Conservation (phyloP, 768 basidiomycete genomes). For the Termitomyces eurrhizus region DNA sequence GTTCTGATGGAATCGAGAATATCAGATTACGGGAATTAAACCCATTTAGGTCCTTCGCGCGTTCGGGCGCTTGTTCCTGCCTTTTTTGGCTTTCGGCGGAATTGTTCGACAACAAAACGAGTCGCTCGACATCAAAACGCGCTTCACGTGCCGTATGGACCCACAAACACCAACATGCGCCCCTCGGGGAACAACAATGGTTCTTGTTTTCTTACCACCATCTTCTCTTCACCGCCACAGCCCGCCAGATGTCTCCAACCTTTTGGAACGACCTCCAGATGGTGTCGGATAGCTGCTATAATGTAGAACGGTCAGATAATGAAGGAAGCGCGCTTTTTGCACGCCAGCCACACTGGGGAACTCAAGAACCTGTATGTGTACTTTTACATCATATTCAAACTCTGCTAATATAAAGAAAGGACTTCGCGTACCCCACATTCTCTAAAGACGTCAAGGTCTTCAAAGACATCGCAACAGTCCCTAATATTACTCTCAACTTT, state of each 20-base stretch:
- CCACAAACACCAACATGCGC: slow-evolving; percentile 5
- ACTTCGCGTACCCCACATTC: neutral
- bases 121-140: slow-evolving; percentile 3
- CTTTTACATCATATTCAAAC: neutral
- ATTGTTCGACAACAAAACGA: neutral
- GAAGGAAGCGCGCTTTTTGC: neutral
- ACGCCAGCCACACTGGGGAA: neutral
- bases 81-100: neutral
- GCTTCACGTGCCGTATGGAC: slow-evolving; percentile 9
- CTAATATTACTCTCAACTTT: slow-evolving; percentile 5
- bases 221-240: neutral
- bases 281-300: neutral
- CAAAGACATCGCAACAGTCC: slow-evolving; percentile 2
- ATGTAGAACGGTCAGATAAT: neutral
- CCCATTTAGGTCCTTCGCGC: neutral
- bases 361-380: neutral
- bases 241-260: neutral
- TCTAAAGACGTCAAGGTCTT: neutral
- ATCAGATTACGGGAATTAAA: neutral
- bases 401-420: neutral
- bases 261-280: neutral
- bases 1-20: neutral
- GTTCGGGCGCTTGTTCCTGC: neutral
- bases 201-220: slow-evolving; percentile 2
- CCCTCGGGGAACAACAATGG: neutral